phyloP scores from a whole-genome alignment of 2,329 filamentous ascomycete genomes.

The Aspergillus sp. region DNA sequence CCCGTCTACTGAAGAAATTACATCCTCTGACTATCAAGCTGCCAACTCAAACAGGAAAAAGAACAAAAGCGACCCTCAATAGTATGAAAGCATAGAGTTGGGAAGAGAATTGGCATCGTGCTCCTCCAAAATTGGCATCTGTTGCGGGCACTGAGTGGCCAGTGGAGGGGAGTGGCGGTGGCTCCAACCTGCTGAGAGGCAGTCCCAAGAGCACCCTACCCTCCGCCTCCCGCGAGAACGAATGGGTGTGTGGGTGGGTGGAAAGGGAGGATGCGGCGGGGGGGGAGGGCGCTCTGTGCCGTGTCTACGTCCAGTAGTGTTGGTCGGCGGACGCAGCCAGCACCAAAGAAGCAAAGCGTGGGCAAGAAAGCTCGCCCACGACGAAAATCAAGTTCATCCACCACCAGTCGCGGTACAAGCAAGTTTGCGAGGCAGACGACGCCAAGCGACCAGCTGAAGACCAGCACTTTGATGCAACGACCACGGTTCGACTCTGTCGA shows the following conservation, averaged over 20 bases:
- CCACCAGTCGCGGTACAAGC: background rate
- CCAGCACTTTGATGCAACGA: slow-evolving; percentile 22
- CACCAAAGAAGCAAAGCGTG: slow-evolving; percentile 21
- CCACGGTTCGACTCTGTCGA: slow-evolving; percentile 31
- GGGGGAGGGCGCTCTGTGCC: slow-evolving; percentile 16
- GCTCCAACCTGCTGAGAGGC: background rate
- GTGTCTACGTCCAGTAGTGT: slow-evolving; percentile 18
- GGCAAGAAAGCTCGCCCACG: slow-evolving; percentile 18
- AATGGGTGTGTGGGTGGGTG: slow-evolving; percentile 1
- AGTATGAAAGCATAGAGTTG: background rate
- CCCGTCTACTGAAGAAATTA: background rate
- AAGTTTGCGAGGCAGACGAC: slow-evolving; percentile 13
- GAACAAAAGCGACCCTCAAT: background rate
- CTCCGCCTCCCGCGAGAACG: background rate
- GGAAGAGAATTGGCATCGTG: background rate
- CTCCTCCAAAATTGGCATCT: background rate
- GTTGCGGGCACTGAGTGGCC: background rate
- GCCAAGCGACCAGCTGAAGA: slow-evolving; percentile 25
- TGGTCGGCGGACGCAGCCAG: slow-evolving; percentile 10
- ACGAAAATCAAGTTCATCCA: slow-evolving; percentile 1
- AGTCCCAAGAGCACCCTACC: background rate
- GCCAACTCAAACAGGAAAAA: slow-evolving; percentile 1
- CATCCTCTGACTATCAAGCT: background rate
- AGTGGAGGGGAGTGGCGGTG: background rate
- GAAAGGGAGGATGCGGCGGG: background rate